Conservation (phyloP, 2,329 filamentous ascomycete species). For the Botrytis byssoidea region DNA sequence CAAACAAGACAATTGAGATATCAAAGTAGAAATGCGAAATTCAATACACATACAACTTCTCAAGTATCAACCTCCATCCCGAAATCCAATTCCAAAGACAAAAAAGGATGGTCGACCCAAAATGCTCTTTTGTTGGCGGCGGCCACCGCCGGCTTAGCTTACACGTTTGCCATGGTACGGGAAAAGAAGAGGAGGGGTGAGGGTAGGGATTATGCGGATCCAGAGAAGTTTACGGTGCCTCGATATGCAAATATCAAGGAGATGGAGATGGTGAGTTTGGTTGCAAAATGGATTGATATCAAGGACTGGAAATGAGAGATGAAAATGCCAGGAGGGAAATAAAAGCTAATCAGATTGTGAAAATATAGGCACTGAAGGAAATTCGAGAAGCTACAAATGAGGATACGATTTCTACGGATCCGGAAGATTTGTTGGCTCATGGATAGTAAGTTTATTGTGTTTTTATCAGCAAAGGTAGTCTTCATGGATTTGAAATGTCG, state of each 20-base stretch:
- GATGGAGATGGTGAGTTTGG: constrained; percentile 49
- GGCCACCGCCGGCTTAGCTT: constrained; percentile 27
- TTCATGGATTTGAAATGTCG: background rate
- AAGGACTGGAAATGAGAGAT: background rate
- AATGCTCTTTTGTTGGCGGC: constrained; percentile 32
- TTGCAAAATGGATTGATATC: background rate
- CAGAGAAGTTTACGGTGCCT: constrained; percentile 34
- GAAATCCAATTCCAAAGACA: background rate
- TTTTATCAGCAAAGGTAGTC: background rate
- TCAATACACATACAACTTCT: background rate
- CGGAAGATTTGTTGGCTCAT: constrained; percentile 59
- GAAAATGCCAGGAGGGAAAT: background rate
- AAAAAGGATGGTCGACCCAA: constrained; percentile 30
- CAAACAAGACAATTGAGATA: background rate
- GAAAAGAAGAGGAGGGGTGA: constrained; percentile 14
- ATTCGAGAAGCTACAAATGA: constrained; percentile 53
- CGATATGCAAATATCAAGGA: constrained; percentile 50
- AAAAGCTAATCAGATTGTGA: constrained; percentile 5
- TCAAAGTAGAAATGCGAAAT: background rate
- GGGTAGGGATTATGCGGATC: constrained; percentile 35
- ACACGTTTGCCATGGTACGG: constrained; percentile 25
- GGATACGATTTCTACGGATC: constrained; percentile 61
- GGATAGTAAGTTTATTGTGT: constrained; percentile 46
- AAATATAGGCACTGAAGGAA: constrained; percentile 52
- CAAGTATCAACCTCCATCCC: background rate